phyloP scores from a whole-genome alignment of 345 rosid species.

The Salix suchowensis region DNA sequence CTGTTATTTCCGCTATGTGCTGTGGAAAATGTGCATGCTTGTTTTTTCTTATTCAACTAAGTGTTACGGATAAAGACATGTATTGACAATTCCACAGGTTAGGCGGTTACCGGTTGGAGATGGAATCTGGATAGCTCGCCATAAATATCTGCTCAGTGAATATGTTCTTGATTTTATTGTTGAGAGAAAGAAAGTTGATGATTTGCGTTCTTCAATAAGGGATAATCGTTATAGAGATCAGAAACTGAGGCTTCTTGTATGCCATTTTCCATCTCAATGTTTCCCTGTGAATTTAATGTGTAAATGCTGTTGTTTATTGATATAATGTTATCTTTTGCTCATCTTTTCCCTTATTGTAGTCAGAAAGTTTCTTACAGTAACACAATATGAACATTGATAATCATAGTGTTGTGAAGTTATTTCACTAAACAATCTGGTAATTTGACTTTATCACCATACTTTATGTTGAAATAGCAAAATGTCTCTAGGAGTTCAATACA shows the following conservation, averaged over 20 bases:
- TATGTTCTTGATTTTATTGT: slow-evolving; percentile 92
- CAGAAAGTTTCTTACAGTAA: too few species aligned
- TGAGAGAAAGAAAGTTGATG: slow-evolving; percentile 85
- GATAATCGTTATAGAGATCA: slow-evolving; percentile 90
- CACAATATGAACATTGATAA: background rate
- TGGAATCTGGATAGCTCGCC: slow-evolving; percentile 89
- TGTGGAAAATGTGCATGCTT: slow-evolving; percentile 4
- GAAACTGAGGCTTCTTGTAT: slow-evolving; percentile 81
- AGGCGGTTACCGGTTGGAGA: slow-evolving; percentile 85
- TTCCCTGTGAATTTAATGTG: background rate
- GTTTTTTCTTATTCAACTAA: background rate
- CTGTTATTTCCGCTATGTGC: background rate
- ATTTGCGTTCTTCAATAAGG: slow-evolving; percentile 73
- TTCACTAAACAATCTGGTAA: background rate
- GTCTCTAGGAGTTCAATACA: background rate
- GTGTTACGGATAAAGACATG: slow-evolving; percentile 2
- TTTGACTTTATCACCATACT: background rate
- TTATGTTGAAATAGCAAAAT: background rate
- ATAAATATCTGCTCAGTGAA: slow-evolving; percentile 51
- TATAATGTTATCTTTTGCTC: background rate
- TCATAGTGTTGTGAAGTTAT: background rate
- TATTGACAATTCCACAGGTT: slow-evolving; percentile 45
- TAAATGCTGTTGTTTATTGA: background rate
- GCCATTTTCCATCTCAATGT: background rate
- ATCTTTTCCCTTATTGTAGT: too few species aligned